A percentile compares a stretch with the other conserved stretches of the same genome.
Evolutionary conservation across 306 rosid species (phyloP).

Genomic region (Pachyrhizus erosus): DNA sequence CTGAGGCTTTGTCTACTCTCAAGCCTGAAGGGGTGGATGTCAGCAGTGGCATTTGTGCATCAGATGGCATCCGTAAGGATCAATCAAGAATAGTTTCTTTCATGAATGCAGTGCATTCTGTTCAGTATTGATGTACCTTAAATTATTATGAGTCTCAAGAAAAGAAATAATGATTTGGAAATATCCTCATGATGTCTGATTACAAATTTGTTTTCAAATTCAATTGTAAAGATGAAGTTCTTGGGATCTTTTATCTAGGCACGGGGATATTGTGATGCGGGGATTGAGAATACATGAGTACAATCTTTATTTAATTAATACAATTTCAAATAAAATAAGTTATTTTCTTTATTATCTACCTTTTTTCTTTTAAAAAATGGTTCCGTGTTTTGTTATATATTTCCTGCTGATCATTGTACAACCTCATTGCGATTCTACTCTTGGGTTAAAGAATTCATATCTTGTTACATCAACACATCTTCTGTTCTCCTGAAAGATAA

Average conservation of each 20-base stretch:
- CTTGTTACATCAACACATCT: not conserved
- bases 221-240: constrained; percentile 1
- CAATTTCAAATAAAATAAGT: constrained; percentile 17
- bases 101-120: constrained; percentile 58
- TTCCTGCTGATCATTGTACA: not conserved
- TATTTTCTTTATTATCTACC: not conserved
- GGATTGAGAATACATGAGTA: not conserved
- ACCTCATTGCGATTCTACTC: constrained; percentile 10
- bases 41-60: constrained; percentile 86
- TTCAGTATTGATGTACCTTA: constrained; percentile 48
- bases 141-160: constrained; percentile 25
- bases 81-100: constrained; percentile 64
- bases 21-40: constrained; percentile 88
- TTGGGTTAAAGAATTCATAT: constrained; percentile 4
- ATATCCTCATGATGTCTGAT: not conserved
- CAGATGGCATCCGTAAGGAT: constrained; percentile 85
- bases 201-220: constrained; percentile 11
- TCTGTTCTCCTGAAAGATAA: not conserved
- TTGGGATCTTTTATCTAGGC: constrained; percentile 28
- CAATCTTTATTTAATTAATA: constrained; percentile 1
- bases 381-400: not conserved
- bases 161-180: not conserved
- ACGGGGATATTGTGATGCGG: constrained; percentile 28
- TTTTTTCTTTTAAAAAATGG: not conserved
- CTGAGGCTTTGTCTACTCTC: constrained; percentile 69